A percentile compares a stretch with the other conserved stretches of the same genome.
Evolutionary conservation across 345 rosid genomes (phyloP).

Genomic region (Firmiana major): DNA sequence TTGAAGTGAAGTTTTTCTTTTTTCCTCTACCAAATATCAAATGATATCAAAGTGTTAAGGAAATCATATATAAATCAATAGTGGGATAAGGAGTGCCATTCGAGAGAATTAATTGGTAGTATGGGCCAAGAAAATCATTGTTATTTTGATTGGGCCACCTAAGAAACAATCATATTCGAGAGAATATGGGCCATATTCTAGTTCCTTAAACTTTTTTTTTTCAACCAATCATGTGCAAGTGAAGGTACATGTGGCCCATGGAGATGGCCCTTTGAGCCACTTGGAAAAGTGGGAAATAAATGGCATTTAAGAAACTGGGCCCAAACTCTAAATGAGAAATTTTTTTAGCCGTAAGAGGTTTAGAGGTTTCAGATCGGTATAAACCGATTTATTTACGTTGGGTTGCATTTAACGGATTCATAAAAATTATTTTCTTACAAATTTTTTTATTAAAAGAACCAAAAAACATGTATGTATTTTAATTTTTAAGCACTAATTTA

Average conservation of each 20-base stretch:
- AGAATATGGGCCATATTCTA: background rate
- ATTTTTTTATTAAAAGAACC: no score
- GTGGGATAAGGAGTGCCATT: background rate
- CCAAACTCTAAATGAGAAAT: background rate
- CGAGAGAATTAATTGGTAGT: background rate
- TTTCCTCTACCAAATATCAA: background rate
- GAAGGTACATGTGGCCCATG: background rate
- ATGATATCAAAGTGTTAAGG: background rate
- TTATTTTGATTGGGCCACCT: constrained; percentile 17
- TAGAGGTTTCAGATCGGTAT: no score
- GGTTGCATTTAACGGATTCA: no score
- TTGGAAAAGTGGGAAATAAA: background rate
- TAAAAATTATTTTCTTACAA: no score
- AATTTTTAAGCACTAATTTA: no score
- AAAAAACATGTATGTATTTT: no score
- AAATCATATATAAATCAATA: background rate
- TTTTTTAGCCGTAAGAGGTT: no score
- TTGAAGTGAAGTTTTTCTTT: constrained; percentile 24
- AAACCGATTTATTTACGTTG: no score
- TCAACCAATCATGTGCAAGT: constrained; percentile 3
- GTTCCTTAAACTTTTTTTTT: background rate
- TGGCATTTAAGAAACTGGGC: background rate
- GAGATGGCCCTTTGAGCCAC: background rate
- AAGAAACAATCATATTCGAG: background rate
- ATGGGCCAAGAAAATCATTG: constrained; percentile 17